Conservation (phyloP, 345 rosid genomes). For the Rhizophora apiculata region DNA sequence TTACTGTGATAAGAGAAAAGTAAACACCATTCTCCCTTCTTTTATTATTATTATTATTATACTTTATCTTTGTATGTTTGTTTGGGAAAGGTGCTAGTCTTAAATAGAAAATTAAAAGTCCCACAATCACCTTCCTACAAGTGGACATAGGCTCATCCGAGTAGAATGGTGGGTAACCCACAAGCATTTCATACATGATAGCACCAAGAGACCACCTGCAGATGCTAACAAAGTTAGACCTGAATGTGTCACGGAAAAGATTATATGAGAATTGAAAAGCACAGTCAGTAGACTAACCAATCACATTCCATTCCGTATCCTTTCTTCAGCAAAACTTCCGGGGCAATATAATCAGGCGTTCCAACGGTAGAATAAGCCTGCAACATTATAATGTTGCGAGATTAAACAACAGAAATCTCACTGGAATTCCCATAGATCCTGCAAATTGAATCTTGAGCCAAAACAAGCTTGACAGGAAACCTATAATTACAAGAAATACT, state of each 20-base stretch:
- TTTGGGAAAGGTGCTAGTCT: background rate
- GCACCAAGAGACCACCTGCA: constrained; percentile 99
- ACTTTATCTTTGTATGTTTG: no score
- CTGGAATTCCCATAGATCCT: background rate
- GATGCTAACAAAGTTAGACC: constrained; percentile 14
- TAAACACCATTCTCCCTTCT: background rate
- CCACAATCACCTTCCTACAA: constrained; percentile 76
- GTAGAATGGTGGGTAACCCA: constrained; percentile 98
- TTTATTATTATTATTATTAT: background rate
- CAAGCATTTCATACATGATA: constrained; percentile 99
- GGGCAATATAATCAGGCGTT: constrained; percentile 37
- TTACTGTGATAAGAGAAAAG: background rate
- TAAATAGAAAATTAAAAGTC: background rate
- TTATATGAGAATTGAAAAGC: background rate
- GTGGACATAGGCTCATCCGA: constrained; percentile 99
- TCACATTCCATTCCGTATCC: constrained; percentile 43
- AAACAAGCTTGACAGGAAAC: constrained; percentile 3
- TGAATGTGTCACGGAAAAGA: constrained; percentile 8
- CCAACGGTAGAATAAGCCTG: constrained; percentile 29
- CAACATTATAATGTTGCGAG: constrained; percentile 17
- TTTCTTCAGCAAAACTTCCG: constrained; percentile 37
- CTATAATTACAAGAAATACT: background rate
- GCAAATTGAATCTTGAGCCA: constrained; percentile 5
- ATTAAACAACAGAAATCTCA: constrained; percentile 13
- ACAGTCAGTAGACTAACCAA: constrained; percentile 21